Base-by-base conservation (phyloP, 208 protist genomes). In the Hexamita inflata region DNA sequence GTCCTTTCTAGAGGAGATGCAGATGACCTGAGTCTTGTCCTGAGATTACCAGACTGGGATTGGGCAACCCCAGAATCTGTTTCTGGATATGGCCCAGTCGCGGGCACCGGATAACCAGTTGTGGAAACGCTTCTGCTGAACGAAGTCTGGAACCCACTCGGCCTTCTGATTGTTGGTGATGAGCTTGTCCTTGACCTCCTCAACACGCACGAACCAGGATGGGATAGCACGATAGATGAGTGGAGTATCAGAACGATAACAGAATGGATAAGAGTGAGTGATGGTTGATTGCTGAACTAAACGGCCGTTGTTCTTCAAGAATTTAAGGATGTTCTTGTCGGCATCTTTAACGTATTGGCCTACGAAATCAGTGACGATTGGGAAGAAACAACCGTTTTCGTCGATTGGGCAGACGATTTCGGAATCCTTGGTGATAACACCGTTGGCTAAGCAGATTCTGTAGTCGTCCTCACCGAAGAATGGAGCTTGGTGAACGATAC, bases 391-490 rank as follows among this genome's bases (percentile, higher is more conserved):
- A 70, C 95, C 95, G 74, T 90, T 91, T 60, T 91, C 92, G 84
- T 99, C 94, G 49, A 99, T 90, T n/a, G 97, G 96, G 86, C 95
- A 98, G 7, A 87, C 82, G 34, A 91, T 35, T 29, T 75, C 86
- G 38, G 86, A 83, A 39, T 81, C 82, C 45, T 86, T 86, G 1
- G 32, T n/a, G 59, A 99, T 90, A 57, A 99, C 82, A n/a, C 91
- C 91, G 73, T 88, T 34, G 39, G 79, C 79, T 28, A 97, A 73
- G 87, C 95, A 98, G 9, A 93, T 90, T 29, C 80, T 29, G 41
- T 49, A 73, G 91, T 99, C 97, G 76, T 99, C 97, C 85, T 99
- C 97, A 87, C 97, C 97, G 86, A 98, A 99, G 40, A 88, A 92
- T 28, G 97, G 97, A 35, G 97, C 95, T 74, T 90, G 83, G 82